Percentiles rank a stretch among this genome's conserved stretches.
These are phyloP conservation scores for Sclerotinia minor DNA, from an alignment of 2,329 filamentous ascomycete species.

Conservation along the genomic window DNA sequence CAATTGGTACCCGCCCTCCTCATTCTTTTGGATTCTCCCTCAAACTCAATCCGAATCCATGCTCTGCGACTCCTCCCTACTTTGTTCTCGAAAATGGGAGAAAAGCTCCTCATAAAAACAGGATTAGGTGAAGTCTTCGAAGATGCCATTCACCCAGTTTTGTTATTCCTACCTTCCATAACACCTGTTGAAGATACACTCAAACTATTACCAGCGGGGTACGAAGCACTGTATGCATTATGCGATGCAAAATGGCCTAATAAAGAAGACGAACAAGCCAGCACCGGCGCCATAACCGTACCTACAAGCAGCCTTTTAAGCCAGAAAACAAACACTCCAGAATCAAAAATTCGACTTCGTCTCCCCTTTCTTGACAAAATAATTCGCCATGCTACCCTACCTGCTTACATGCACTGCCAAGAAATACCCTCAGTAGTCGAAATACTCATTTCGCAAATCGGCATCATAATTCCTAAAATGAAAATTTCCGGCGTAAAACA, in stretches of 20 bases:
- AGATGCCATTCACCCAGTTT: slow-evolving; percentile 66
- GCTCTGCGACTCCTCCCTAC: slow-evolving; percentile 56
- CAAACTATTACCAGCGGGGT: slow-evolving; percentile 62
- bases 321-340: background rate
- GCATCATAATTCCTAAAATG: slow-evolving; percentile 54
- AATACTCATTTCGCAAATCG: slow-evolving; percentile 54
- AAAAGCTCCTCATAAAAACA: slow-evolving; percentile 56
- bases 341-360: slow-evolving; percentile 29
- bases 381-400: slow-evolving; percentile 57
- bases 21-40: slow-evolving; percentile 64
- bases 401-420: slow-evolving; percentile 57
- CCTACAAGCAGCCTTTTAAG: background rate
- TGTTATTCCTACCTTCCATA: slow-evolving; percentile 75
- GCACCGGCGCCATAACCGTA: slow-evolving; percentile 23
- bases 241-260: slow-evolving; percentile 36
- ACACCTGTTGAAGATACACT: slow-evolving; percentile 73
- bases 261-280: slow-evolving; percentile 19
- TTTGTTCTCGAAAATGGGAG: slow-evolving; percentile 58
- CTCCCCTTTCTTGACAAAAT: slow-evolving; percentile 53
- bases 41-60: slow-evolving; percentile 48
- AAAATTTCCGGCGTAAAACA: slow-evolving; percentile 66
- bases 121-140: slow-evolving; percentile 69
- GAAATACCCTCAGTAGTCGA: slow-evolving; percentile 59
- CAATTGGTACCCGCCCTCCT: slow-evolving; percentile 69
- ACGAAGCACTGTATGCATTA: slow-evolving; percentile 64